Conservation (phyloP, 2,329 filamentous ascomycete species). For the Calonectria crousiana region DNA sequence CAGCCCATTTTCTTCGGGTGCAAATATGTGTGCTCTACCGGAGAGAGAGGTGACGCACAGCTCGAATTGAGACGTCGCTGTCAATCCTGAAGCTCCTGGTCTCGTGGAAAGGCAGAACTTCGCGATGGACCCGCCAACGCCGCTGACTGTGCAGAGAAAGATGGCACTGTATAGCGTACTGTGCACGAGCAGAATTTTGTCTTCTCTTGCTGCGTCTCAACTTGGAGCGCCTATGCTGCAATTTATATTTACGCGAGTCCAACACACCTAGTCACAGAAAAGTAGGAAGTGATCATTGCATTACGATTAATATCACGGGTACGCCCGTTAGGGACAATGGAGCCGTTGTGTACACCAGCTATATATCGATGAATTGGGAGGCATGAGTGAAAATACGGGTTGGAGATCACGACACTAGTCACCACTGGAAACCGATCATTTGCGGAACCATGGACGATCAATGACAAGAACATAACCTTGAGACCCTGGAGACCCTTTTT, state of each 20-base stretch:
- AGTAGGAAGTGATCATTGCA: neutral
- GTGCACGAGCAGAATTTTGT: neutral
- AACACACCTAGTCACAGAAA: neutral
- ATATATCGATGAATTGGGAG: neutral
- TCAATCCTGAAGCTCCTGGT: slow-evolving; percentile 15
- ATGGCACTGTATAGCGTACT: slow-evolving; percentile 30
- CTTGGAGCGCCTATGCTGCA: neutral
- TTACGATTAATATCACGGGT: slow-evolving; percentile 1
- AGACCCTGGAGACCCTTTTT: slow-evolving; percentile 45
- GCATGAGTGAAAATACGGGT: neutral
- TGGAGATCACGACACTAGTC: slow-evolving; percentile 3
- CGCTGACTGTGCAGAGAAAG: slow-evolving; percentile 30
- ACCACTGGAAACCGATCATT: slow-evolving; percentile 39
- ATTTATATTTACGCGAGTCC: neutral
- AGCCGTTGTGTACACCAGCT: neutral
- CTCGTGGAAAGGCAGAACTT: slow-evolving; percentile 24
- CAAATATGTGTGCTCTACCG: neutral
- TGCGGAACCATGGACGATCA: slow-evolving; percentile 41
- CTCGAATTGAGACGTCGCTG: slow-evolving; percentile 11
- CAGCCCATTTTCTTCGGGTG: slow-evolving; percentile 63
- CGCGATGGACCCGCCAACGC: slow-evolving; percentile 29
- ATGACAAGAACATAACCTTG: slow-evolving; percentile 48
- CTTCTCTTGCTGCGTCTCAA: neutral
- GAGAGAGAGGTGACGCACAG: neutral
- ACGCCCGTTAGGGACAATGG: neutral